Evolutionary conservation across 1,139 yeast genomes (phyloP).

Genomic region (Arxiozyma heterogenica): DNA sequence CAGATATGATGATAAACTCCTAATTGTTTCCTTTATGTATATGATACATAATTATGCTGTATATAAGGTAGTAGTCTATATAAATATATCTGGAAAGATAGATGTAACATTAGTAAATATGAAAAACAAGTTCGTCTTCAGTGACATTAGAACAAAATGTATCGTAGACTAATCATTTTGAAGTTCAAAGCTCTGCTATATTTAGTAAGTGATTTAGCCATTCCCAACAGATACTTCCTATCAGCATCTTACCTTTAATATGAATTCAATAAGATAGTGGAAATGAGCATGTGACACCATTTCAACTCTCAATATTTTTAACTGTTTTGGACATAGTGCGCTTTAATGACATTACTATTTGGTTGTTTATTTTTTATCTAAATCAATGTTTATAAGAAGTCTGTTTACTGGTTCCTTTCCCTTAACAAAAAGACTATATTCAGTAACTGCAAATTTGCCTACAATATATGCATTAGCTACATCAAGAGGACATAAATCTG

Average conservation of each 20-base stretch:
- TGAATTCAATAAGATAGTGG: neutral
- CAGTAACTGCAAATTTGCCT: conserved; percentile 24
- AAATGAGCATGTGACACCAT: neutral
- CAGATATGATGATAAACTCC: no score
- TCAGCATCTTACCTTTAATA: no score
- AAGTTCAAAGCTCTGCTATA: neutral
- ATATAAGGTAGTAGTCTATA: no score
- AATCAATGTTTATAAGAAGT: neutral
- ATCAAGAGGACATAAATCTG: conserved; percentile 60
- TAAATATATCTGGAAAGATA: no score
- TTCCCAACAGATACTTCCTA: no score
- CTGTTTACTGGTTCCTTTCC: neutral
- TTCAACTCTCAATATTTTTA: neutral
- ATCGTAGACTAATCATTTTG: neutral
- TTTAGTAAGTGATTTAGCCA: no score
- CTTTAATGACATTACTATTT: neutral
- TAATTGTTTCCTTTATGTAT: no score
- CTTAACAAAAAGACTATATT: neutral
- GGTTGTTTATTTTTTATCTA: no score
- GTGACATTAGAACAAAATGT: no score
- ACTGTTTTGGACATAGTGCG: neutral
- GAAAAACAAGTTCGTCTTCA: no score
- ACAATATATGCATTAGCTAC: conserved; percentile 91
- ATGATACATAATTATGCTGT: no score
- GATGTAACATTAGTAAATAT: no score